Evolutionary conservation across 2,329 filamentous ascomycete genomes (phyloP).

Genomic region (Xylariales sp.): DNA sequence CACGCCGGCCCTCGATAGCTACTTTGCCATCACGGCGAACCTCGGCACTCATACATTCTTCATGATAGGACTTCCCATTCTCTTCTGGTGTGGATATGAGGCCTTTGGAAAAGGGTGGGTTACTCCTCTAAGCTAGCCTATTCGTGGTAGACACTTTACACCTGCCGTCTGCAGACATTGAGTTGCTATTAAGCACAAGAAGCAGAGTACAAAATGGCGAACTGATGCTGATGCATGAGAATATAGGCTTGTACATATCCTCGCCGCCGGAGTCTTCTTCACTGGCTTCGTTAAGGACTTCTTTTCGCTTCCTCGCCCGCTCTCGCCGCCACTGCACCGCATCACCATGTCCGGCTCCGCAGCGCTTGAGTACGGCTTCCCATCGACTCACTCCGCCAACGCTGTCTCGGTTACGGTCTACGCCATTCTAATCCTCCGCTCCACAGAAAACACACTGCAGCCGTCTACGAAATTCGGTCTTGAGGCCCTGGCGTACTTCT

Average conservation of each 20-base stretch:
- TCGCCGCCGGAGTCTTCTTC: conserved; percentile 76
- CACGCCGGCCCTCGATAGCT: conserved; percentile 83
- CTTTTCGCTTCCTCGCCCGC: conserved; percentile 82
- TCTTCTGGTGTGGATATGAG: conserved; percentile 94
- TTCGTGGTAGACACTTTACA: no score
- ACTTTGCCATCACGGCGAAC: conserved; percentile 96
- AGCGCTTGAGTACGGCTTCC: conserved; percentile 94
- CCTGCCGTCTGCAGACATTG: no score
- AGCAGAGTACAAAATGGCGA: not conserved
- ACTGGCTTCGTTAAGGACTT: conserved; percentile 95
- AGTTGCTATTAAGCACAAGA: no score
- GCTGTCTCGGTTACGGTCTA: conserved; percentile 92
- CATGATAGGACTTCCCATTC: conserved; percentile 89
- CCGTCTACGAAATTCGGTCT: conserved; percentile 56
- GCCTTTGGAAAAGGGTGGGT: conserved; percentile 81
- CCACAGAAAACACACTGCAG: conserved; percentile 58
- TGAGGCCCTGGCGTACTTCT: conserved; percentile 72
- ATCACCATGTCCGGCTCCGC: conserved; percentile 98
- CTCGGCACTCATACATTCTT: conserved; percentile 98
- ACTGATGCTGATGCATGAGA: not conserved
- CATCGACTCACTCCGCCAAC: conserved; percentile 95
- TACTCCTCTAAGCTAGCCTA: not conserved
- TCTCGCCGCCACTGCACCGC: conserved; percentile 86
- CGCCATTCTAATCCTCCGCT: conserved; percentile 65
- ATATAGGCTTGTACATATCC: conserved; percentile 64